Evolutionary conservation across 2,329 filamentous ascomycete species (phyloP).

Genomic region (Aureobasidium sp.): DNA sequence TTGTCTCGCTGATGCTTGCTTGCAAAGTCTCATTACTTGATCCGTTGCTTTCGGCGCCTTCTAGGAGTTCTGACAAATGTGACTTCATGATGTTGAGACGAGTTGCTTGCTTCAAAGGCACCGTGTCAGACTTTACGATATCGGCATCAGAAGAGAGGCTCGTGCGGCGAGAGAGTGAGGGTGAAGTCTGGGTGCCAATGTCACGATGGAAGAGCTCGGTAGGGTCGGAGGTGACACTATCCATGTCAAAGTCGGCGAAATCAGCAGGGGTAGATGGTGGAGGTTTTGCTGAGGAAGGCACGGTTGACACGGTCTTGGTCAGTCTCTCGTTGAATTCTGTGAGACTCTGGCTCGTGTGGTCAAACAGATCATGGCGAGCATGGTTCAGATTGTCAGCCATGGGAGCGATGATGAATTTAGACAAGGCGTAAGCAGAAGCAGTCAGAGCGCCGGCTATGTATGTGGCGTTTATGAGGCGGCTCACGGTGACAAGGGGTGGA

Average conservation of each 20-base stretch:
- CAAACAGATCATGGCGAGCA: slow-evolving; percentile 52
- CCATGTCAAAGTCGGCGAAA: slow-evolving; percentile 40
- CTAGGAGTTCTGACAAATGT: slow-evolving; percentile 44
- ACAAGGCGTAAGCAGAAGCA: slow-evolving; percentile 60
- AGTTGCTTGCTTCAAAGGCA: slow-evolving; percentile 32
- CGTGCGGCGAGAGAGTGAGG: slow-evolving; percentile 38
- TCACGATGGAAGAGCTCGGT: slow-evolving; percentile 77
- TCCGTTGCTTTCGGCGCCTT: slow-evolving; percentile 46
- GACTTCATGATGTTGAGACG: slow-evolving; percentile 46
- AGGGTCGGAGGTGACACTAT: slow-evolving; percentile 53
- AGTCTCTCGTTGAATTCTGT: slow-evolving; percentile 51
- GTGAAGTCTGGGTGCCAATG: slow-evolving; percentile 69
- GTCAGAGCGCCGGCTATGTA: slow-evolving; percentile 51
- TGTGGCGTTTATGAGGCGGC: slow-evolving; percentile 49
- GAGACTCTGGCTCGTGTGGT: slow-evolving; percentile 46
- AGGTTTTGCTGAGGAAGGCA: slow-evolving; percentile 40
- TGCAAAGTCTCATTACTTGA: slow-evolving; percentile 48
- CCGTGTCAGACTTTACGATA: slow-evolving; percentile 24
- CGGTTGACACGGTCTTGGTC: slow-evolving; percentile 54
- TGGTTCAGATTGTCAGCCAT: slow-evolving; percentile 49
- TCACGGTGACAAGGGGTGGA: slow-evolving; percentile 52
- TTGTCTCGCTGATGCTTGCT: slow-evolving; percentile 45
- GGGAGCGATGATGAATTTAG: slow-evolving; percentile 60
- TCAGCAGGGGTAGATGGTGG: slow-evolving; percentile 24
- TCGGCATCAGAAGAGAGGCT: slow-evolving; percentile 22